Evolutionary conservation across 2,329 filamentous ascomycete species (phyloP).

Genomic region (Cytospora schulzeri): DNA sequence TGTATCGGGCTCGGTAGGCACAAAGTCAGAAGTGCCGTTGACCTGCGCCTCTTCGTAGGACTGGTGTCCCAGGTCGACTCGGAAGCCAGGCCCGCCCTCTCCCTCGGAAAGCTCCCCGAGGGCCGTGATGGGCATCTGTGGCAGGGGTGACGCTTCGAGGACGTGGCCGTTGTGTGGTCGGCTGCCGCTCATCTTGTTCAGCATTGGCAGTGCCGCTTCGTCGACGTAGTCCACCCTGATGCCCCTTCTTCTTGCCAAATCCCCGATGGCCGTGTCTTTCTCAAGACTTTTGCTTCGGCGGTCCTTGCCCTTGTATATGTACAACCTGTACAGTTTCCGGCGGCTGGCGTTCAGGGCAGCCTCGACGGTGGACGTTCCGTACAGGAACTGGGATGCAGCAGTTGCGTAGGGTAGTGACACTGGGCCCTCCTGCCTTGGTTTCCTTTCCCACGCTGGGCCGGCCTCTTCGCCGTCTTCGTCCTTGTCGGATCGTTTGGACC

Average conservation of each 20-base stretch:
- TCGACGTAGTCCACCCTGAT: slow-evolving; percentile 61
- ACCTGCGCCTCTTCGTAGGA: slow-evolving; percentile 72
- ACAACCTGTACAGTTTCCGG: slow-evolving; percentile 81
- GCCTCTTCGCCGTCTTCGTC: slow-evolving; percentile 2
- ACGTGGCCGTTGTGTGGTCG: slow-evolving; percentile 90
- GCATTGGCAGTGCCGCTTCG: slow-evolving; percentile 63
- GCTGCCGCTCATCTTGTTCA: slow-evolving; percentile 81
- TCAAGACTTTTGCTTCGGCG: slow-evolving; percentile 46
- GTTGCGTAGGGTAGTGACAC: slow-evolving; percentile 64
- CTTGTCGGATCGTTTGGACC: neutral
- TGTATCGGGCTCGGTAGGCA: slow-evolving; percentile 42
- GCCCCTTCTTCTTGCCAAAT: slow-evolving; percentile 49
- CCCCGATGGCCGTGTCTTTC: slow-evolving; percentile 47
- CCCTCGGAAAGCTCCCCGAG: slow-evolving; percentile 54
- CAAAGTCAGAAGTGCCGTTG: slow-evolving; percentile 67
- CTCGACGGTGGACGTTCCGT: slow-evolving; percentile 78
- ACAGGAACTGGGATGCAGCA: slow-evolving; percentile 88
- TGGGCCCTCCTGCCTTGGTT: slow-evolving; percentile 25
- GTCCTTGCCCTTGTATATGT: slow-evolving; percentile 67
- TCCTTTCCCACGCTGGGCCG: slow-evolving; percentile 15
- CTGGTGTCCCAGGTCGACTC: slow-evolving; percentile 65
- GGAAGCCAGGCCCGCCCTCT: slow-evolving; percentile 53
- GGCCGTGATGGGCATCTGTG: slow-evolving; percentile 66
- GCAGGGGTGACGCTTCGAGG: slow-evolving; percentile 83
- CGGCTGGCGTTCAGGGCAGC: slow-evolving; percentile 69